Conservation (phyloP, 1,139 yeast species). For the Sugiyamaella paludigena region DNA sequence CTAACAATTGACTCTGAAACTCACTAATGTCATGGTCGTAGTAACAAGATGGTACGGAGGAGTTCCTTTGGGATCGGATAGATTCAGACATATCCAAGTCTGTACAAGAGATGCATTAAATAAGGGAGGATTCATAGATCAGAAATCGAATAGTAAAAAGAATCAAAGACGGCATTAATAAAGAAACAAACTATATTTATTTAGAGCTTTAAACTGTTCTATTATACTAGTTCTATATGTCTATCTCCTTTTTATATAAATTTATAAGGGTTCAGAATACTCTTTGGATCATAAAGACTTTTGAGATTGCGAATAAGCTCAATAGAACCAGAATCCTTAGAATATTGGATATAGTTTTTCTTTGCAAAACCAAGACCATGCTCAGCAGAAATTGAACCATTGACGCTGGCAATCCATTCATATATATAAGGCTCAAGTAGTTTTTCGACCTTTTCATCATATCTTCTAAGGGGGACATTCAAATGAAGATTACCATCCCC, state of each 20-base stretch:
- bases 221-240: too few relatives aligned
- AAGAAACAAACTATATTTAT: not conserved
- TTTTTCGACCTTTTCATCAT: slow-evolving; percentile 70
- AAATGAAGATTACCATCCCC: slow-evolving; percentile 96
- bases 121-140: slow-evolving; percentile 47
- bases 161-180: slow-evolving; percentile 2
- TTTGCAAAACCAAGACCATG: slow-evolving; percentile 97
- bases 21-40: slow-evolving; percentile 77
- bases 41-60: slow-evolving; percentile 95
- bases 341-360: slow-evolving; percentile 80
- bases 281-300: slow-evolving; percentile 81
- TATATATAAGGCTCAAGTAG: slow-evolving; percentile 89
- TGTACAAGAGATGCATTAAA: slow-evolving; percentile 77
- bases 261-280: slow-evolving; percentile 90
- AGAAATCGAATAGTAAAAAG: slow-evolving; percentile 6
- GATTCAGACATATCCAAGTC: slow-evolving; percentile 78
- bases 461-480: slow-evolving; percentile 85
- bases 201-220: not conserved
- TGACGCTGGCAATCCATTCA: slow-evolving; percentile 74
- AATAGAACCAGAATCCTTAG: slow-evolving; percentile 70
- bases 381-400: slow-evolving; percentile 93
- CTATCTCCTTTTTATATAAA: slow-evolving; percentile 45
- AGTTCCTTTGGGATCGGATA: slow-evolving; percentile 76
- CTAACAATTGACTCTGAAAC: slow-evolving; percentile 44
- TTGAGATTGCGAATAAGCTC: slow-evolving; percentile 72